phyloP scores from a whole-genome alignment of 371 early-diverging fungal species.

The Basidiobolus heterosporus region DNA sequence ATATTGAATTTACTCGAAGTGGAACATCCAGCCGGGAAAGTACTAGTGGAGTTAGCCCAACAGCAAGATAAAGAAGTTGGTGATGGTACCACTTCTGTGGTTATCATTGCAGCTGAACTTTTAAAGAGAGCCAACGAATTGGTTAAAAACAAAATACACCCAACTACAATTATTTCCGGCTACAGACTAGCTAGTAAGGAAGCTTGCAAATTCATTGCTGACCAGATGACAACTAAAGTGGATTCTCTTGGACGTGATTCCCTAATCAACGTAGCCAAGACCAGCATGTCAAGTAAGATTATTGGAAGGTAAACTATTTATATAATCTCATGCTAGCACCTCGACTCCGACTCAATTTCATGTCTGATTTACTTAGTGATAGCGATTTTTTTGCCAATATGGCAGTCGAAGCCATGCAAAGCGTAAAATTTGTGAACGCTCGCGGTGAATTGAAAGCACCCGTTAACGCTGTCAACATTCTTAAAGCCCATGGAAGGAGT shows the following conservation, averaged over 20 bases:
- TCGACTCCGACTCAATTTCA: neutral
- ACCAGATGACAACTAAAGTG: slow-evolving; percentile 85
- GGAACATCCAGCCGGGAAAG: slow-evolving; percentile 95
- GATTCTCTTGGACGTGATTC: slow-evolving; percentile 85
- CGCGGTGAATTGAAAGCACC: slow-evolving; percentile 89
- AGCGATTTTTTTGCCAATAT: slow-evolving; percentile 92
- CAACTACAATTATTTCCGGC: slow-evolving; percentile 96
- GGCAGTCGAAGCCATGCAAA: slow-evolving; percentile 86
- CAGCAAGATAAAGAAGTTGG: slow-evolving; percentile 99
- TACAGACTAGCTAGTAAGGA: slow-evolving; percentile 96
- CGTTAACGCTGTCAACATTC: slow-evolving; percentile 93
- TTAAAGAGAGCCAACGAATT: slow-evolving; percentile 92
- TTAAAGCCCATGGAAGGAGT: slow-evolving; percentile 97
- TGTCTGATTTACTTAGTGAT: slow-evolving; percentile 33
- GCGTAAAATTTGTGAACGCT: slow-evolving; percentile 74
- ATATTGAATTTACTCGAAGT: slow-evolving; percentile 94
- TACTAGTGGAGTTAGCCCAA: slow-evolving; percentile 95
- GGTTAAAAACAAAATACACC: slow-evolving; percentile 96
- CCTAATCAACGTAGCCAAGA: slow-evolving; percentile 92
- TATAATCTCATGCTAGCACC: neutral
- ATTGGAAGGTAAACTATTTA: slow-evolving; percentile 59
- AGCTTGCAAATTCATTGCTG: slow-evolving; percentile 95
- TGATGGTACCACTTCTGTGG: slow-evolving; percentile 99
- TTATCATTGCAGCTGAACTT: slow-evolving; percentile 95
- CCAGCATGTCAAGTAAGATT: slow-evolving; percentile 97